Conservation (phyloP, 2,329 filamentous ascomycete genomes). For the Neophaeococcomyces mojaviensis region DNA sequence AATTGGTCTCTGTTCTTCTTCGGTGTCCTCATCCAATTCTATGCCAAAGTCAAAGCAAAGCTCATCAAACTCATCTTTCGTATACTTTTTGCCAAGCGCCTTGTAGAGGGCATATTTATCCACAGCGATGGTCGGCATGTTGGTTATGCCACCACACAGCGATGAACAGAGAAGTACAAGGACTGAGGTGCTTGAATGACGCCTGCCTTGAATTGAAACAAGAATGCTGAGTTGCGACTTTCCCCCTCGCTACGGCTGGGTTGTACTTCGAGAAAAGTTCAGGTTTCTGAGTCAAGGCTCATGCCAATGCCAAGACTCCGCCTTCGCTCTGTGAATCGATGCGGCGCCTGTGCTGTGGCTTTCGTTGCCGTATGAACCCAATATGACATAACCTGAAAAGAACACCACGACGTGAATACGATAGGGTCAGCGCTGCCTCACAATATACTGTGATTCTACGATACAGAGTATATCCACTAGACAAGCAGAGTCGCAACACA, state of each 20-base stretch:
- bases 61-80: slow-evolving; percentile 90
- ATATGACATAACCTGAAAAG: too few species aligned
- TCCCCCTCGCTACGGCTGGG: not conserved
- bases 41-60: slow-evolving; percentile 97
- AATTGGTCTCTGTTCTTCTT: slow-evolving; percentile 63
- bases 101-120: slow-evolving; percentile 95
- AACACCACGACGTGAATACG: too few species aligned
- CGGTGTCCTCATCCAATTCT: slow-evolving; percentile 93
- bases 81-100: slow-evolving; percentile 82
- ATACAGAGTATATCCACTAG: too few species aligned
- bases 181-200: not conserved
- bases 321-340: too few species aligned
- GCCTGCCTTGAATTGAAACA: not conserved
- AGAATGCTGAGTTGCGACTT: not conserved
- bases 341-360: too few species aligned
- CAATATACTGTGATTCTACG: not conserved
- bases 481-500: not conserved
- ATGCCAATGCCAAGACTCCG: not conserved
- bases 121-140: slow-evolving; percentile 92
- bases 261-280: not conserved
- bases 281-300: not conserved
- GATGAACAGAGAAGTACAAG: not conserved
- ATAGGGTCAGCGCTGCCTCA: not conserved
- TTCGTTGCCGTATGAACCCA: too few species aligned
- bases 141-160: slow-evolving; percentile 28